Evolutionary conservation across 1,284 basidiomycete genomes (phyloP), one percentile per base, ranked within the genome.

Genomic region (Earliella scabrosa): DNA sequence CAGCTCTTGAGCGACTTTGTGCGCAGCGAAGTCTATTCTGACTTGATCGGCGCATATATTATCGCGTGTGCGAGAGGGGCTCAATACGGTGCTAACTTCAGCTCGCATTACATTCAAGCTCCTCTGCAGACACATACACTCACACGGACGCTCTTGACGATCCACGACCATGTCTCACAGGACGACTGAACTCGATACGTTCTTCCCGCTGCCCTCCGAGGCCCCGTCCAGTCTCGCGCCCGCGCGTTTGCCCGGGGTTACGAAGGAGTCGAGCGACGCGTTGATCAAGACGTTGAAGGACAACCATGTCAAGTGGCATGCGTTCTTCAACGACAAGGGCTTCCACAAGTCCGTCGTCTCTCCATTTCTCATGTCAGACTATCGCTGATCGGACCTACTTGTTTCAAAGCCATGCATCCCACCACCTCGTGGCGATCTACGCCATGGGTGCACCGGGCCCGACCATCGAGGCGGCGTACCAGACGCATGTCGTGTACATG

Each of bases 251-350:
- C 77, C 83, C n/a, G 85, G 83, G 2, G 70, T 76, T 23, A 78
- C 76, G 6, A 67, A 72, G 5, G 70, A 77, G n/a, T 81, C 84
- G 1, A 78, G 78, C 14, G 64, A 70, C 21, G 68, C 73, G 0
- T 70, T 86, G 11, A 68, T 74, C 16, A 72, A 73, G 44, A 71
- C 78, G 0, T 72, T 88, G 49, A 78, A 78, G 41, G 78, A 85
- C 45, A 85, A 88, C 60, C 80, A 84, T 56, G 72, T 77, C 40
- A 76, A 76, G 23, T 80, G 80, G 75, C 84, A 88, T 63, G 75
- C 80, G n/a, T 88, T 84, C 66, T 85, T 86, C 72, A 86, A 86
- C 57, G 75, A 82, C 27, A 72, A 68, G 53, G 71, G 76, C 0
- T 87, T 82, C 63, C 85, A 87, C 71, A 87, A 87, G 75, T 77